These are phyloP conservation scores for Penicillium argentinense DNA, from an alignment of 495 filamentous ascomycete species.

Conservation along the genomic window DNA sequence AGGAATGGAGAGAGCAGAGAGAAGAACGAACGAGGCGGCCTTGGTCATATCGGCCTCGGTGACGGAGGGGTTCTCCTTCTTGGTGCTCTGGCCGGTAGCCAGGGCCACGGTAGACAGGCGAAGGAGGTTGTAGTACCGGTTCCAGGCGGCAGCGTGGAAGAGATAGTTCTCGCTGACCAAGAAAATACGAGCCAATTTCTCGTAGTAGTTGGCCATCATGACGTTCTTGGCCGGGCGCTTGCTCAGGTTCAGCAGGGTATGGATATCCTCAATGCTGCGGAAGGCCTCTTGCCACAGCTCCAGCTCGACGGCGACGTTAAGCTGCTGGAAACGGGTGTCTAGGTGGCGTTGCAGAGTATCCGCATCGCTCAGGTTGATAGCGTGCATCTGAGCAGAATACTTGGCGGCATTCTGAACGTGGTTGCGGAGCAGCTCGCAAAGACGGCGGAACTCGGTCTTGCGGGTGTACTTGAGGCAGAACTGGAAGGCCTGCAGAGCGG, in stretches of 20 bases:
- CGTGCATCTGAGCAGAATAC: slow-evolving; percentile 98
- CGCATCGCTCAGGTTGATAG: slow-evolving; percentile 96
- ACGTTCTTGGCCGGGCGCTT: slow-evolving; percentile 99
- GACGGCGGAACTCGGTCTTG: slow-evolving; percentile 98
- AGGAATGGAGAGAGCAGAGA: slow-evolving; percentile 92
- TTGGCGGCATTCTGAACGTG: slow-evolving; percentile 99
- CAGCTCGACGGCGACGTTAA: slow-evolving; percentile 96
- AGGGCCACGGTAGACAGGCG: slow-evolving; percentile 85
- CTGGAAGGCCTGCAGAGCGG: slow-evolving; percentile 95
- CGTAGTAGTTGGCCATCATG: slow-evolving; percentile 99
- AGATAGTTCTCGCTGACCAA: slow-evolving; percentile 98
- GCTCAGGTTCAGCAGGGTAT: slow-evolving; percentile 97
- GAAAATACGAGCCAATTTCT: slow-evolving; percentile 97
- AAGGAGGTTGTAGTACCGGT: slow-evolving; percentile 93
- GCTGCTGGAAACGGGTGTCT: slow-evolving; percentile 96
- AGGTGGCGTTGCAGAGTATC: slow-evolving; percentile 96
- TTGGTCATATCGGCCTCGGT: slow-evolving; percentile 83
- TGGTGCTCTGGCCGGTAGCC: slow-evolving; percentile 75
- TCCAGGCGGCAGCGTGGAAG: slow-evolving; percentile 97
- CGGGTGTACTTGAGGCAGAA: slow-evolving; percentile 98
- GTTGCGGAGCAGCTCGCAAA: slow-evolving; percentile 96
- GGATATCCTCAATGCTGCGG: slow-evolving; percentile 97
- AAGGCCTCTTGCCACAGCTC: slow-evolving; percentile 99
- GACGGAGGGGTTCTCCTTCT: slow-evolving; percentile 93
- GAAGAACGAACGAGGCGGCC: slow-evolving; percentile 92